These are phyloP conservation scores for Albizia julibrissin DNA, from an alignment of 306 rosid genomes.

Conservation along the genomic window DNA sequence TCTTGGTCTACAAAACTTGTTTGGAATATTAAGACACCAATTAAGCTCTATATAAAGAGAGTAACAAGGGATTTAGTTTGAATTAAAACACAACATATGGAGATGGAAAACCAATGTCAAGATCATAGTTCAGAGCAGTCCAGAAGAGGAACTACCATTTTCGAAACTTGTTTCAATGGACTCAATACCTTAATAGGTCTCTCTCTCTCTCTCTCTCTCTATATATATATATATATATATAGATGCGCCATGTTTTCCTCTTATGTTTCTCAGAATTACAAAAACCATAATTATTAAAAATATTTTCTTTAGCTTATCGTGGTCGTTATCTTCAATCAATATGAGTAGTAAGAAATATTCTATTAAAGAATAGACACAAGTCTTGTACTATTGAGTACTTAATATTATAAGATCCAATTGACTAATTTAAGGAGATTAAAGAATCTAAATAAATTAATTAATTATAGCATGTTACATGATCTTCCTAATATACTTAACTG, in stretches of 20 bases:
- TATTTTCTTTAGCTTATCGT: background rate
- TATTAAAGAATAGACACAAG: background rate
- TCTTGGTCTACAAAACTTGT: background rate
- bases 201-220: background rate
- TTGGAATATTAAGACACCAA: background rate
- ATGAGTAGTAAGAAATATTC: background rate
- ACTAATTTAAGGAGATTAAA: no score
- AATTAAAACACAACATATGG: constrained; percentile 36
- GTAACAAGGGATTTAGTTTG: background rate
- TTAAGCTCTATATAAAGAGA: background rate
- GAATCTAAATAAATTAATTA: no score
- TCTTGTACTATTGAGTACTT: no score
- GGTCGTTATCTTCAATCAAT: background rate
- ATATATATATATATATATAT: no score
- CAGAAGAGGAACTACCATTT: constrained; percentile 49
- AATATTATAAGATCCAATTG: no score
- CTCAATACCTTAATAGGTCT: constrained; percentile 35
- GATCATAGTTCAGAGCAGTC: constrained; percentile 21
- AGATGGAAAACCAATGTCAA: constrained; percentile 43
- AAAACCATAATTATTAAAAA: background rate
- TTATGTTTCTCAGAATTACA: background rate
- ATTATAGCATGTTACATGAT: no score
- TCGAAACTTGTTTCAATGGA: constrained; percentile 53
- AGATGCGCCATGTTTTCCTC: background rate
- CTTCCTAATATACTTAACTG: no score